Evolutionary conservation across 2,329 filamentous ascomycete genomes (phyloP).

Genomic region (Talaromyces sp.): DNA sequence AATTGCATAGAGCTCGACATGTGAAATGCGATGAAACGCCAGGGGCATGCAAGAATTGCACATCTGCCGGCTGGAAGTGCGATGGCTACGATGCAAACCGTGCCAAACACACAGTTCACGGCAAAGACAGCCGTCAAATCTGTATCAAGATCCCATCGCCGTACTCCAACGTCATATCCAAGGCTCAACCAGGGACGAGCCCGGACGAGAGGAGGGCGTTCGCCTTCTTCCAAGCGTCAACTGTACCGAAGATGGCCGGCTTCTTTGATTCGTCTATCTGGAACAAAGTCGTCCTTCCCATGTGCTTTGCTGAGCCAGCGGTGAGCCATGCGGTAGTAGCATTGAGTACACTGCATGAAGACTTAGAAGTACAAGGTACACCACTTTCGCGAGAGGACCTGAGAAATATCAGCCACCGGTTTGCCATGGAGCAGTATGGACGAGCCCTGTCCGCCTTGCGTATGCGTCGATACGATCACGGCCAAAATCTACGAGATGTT

Average conservation of each 20-base stretch:
- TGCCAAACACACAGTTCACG: not conserved
- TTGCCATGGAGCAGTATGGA: constrained; percentile 19
- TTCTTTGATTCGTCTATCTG: constrained; percentile 14
- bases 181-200: constrained; percentile 3
- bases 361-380: constrained; percentile 11
- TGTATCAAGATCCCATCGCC: not conserved
- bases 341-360: constrained; percentile 16
- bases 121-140: not conserved
- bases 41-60: constrained; percentile 11
- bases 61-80: constrained; percentile 14
- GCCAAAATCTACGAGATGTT: constrained; percentile 14
- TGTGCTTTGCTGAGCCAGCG: constrained; percentile 15
- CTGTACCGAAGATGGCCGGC: constrained; percentile 12
- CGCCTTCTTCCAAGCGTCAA: constrained; percentile 16
- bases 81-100: constrained; percentile 15
- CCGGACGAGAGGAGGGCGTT: constrained; percentile 16
- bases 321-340: constrained; percentile 20
- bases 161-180: not conserved
- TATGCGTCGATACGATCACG: constrained; percentile 12
- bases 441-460: constrained; percentile 16
- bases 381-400: constrained; percentile 7
- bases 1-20: constrained; percentile 9
- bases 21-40: constrained; percentile 16
- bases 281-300: constrained; percentile 18
- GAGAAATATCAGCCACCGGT: constrained; percentile 14